Base-by-base conservation (phyloP, 1,284 basidiomycete species). In the Xanthoconium separans region DNA sequence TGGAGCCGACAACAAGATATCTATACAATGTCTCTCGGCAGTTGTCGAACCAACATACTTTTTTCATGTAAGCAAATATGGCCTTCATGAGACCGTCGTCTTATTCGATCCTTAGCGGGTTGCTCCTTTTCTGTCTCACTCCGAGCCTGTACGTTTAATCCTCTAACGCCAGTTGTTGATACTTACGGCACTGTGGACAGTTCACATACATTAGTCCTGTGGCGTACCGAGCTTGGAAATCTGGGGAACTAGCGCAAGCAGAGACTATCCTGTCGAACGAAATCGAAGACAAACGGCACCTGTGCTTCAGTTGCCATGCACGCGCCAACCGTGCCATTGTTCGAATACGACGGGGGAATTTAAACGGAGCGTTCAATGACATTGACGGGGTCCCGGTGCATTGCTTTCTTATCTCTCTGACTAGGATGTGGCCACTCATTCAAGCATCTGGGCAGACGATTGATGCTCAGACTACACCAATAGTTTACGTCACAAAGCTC, bases 291-390 rank as follows among this genome's bases (percentile, higher is more conserved):
- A n/a, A 39, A 39, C 34, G 7, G 13, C 37, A 36, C 30, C n/a
- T 22, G 20, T 15, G 9, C 27, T 37, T 53, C 18, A 5, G 20
- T 4, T 27, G 20, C 11, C 40, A 53, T 33, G 7, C 40, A 0
- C 52, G 15, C 29, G 52, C 41, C n/a, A 50, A 50, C 13, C 52
- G 52, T 16, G 46, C 52, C 11, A 34, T 53, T 22, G 36, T 50
- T 40, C 47, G 52, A 16, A 16, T 20, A 9, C 52, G 34, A 24
- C 52, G 4, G 6, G 18, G 29, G 3, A 44, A 53, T 6, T 22
- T 36, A 8, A 6, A 24, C 2, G 34, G 20, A 6, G 52, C 52
- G 12, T 39, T 53, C 22, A 41, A 40, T 15, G 52, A 50, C 20
- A 42, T 13, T 10, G 16, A 2, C 4, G 34, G 11, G n/a, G 30